Conservation (phyloP, 208 protist species). For the Strigomonas culicis region DNA sequence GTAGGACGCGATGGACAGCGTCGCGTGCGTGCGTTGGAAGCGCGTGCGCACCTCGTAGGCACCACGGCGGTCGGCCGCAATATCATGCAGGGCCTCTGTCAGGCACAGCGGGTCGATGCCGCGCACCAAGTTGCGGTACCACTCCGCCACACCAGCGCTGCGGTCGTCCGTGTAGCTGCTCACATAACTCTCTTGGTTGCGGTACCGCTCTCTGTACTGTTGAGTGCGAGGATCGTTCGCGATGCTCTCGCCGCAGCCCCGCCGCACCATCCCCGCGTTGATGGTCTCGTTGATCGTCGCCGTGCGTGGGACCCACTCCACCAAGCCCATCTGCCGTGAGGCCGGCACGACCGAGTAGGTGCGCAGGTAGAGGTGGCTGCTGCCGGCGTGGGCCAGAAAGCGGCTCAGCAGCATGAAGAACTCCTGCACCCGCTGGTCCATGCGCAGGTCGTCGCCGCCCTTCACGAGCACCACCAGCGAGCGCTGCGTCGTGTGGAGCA, state of each 20-base stretch:
- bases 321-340: constrained; percentile 75
- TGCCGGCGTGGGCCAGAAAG: constrained; percentile 19
- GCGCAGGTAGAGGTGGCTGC: constrained; percentile 34
- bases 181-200: neutral
- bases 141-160: neutral
- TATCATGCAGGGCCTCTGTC: constrained; percentile 17
- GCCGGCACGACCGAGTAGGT: constrained; percentile 91
- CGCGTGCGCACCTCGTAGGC: constrained; percentile 59
- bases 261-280: neutral
- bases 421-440: constrained; percentile 93
- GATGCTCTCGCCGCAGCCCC: neutral
- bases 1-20: constrained; percentile 74
- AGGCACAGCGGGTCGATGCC: constrained; percentile 17
- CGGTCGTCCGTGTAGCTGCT: neutral
- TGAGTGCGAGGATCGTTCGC: neutral
- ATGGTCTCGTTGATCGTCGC: constrained; percentile 31
- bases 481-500: constrained; percentile 69
- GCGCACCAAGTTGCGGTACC: constrained; percentile 9
- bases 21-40: constrained; percentile 68
- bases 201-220: constrained; percentile 7
- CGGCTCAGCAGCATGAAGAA: constrained; percentile 88
- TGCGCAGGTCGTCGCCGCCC: constrained; percentile 92
- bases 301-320: constrained; percentile 90
- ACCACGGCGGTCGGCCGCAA: constrained; percentile 43
- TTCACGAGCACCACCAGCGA: constrained; percentile 90